phyloP scores from a whole-genome alignment of 768 basidiomycete genomes.

The Imleria badia region DNA sequence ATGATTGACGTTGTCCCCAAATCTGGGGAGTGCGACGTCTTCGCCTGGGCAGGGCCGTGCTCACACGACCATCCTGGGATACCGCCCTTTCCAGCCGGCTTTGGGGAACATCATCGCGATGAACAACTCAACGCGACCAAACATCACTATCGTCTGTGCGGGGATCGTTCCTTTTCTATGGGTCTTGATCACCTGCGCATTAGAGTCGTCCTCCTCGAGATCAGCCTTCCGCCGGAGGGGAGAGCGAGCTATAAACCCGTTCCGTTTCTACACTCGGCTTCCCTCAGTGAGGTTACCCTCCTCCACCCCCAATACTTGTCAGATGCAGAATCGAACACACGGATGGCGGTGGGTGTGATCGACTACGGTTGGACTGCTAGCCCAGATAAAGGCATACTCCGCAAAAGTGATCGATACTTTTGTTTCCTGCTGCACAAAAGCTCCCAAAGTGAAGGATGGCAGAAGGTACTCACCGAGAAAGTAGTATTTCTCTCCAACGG shows the following conservation, averaged over 20 bases:
- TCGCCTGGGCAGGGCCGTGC: slow-evolving; percentile 22
- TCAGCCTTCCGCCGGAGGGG: background rate
- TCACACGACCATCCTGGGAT: slow-evolving; percentile 7
- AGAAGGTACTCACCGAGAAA: slow-evolving; percentile 13
- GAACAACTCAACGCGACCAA: background rate
- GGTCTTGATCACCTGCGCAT: slow-evolving; percentile 4
- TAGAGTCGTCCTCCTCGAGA: slow-evolving; percentile 9
- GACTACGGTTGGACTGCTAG: slow-evolving; percentile 20
- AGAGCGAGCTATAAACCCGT: background rate
- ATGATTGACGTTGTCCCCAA: slow-evolving; percentile 16
- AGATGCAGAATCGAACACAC: background rate
- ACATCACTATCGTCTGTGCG: slow-evolving; percentile 21
- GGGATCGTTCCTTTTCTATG: slow-evolving; percentile 19
- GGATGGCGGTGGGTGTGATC: slow-evolving; percentile 20
- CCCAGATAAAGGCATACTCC: slow-evolving; percentile 11
- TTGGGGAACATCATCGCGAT: slow-evolving; percentile 1
- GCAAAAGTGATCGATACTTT: slow-evolving; percentile 11
- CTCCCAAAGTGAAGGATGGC: slow-evolving; percentile 1
- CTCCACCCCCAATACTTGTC: background rate
- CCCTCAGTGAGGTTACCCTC: slow-evolving; percentile 5
- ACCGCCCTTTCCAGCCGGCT: slow-evolving; percentile 15
- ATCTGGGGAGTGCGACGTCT: slow-evolving; percentile 21
- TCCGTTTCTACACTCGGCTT: background rate
- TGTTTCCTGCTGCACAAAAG: slow-evolving; percentile 17
- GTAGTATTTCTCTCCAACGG: slow-evolving; percentile 17